Evolutionary conservation across 2,329 filamentous ascomycete genomes (phyloP).

Genomic region (Teratosphaeria pseudoeucalypti): DNA sequence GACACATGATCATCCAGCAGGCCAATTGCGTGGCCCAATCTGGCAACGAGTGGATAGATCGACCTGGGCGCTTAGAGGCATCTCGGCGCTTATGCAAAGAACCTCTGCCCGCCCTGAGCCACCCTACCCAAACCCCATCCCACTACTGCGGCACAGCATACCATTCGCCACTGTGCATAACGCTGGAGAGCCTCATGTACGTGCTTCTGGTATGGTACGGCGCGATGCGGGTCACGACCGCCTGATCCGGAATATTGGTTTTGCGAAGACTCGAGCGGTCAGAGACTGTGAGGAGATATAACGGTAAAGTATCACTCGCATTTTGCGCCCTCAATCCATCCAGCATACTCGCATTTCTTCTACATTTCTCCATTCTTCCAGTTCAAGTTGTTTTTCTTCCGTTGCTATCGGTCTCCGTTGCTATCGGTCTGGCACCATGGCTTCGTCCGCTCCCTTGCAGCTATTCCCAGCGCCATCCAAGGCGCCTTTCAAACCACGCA

Average conservation of each 20-base stretch:
- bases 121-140: not conserved
- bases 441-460: constrained; percentile 9
- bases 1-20: not conserved
- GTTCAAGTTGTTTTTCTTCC: constrained; percentile 2
- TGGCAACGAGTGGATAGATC: not conserved
- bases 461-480: constrained; percentile 11
- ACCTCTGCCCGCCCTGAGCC: not conserved
- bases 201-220: constrained; percentile 7
- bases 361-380: constrained; percentile 2
- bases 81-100: not conserved
- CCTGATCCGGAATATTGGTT: constrained; percentile 1
- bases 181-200: not conserved
- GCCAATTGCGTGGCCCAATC: not conserved
- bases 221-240: constrained; percentile 7
- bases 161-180: constrained; percentile 14
- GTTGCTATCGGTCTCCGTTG: constrained; percentile 6
- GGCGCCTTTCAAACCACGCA: constrained; percentile 7
- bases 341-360: not conserved
- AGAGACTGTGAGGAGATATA: not conserved
- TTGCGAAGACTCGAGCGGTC: not conserved
- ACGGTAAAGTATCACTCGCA: not conserved
- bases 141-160: constrained; percentile 13
- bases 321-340: not conserved
- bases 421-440: constrained; percentile 13
- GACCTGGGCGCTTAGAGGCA: not conserved